Percentiles rank a stretch among this genome's conserved stretches.
Evolutionary conservation across 192 early-diverging fungal species (phyloP).

Genomic region (Lobosporangium transversale): DNA sequence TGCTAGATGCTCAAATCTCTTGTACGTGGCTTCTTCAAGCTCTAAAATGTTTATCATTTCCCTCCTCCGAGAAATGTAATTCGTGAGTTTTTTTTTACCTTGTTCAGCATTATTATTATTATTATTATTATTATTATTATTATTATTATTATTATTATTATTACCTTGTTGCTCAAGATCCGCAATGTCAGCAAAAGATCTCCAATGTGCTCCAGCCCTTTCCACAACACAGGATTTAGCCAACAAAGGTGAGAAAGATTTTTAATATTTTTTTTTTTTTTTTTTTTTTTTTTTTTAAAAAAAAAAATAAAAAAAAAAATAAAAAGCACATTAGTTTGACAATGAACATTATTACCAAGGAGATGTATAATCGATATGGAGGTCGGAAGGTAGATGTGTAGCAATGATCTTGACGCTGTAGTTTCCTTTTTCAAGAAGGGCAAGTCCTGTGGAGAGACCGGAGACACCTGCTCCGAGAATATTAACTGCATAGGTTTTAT

Average conservation of each 20-base stretch:
- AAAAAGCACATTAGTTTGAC: too few relatives aligned
- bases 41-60: slow-evolving; percentile 20
- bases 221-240: neutral
- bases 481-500: slow-evolving; percentile 27
- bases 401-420: slow-evolving; percentile 71
- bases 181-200: slow-evolving; percentile 55
- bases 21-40: slow-evolving; percentile 50
- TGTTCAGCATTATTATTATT: too few relatives aligned
- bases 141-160: too few relatives aligned
- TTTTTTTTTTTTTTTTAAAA: too few relatives aligned
- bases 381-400: slow-evolving; percentile 63
- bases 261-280: too few relatives aligned
- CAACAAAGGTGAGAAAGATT: too few relatives aligned
- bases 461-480: slow-evolving; percentile 82
- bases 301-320: too few relatives aligned
- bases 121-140: too few relatives aligned
- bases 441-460: slow-evolving; percentile 77
- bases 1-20: slow-evolving; percentile 49
- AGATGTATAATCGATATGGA: slow-evolving; percentile 61
- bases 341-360: slow-evolving; percentile 44
- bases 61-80: too few relatives aligned
- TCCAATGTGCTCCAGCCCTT: slow-evolving; percentile 62
- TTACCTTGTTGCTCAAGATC: slow-evolving; percentile 58
- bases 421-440: slow-evolving; percentile 59
- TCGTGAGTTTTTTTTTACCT: too few relatives aligned